Conservation (phyloP, 331 rosid species). For the Rosa hybrid region DNA sequence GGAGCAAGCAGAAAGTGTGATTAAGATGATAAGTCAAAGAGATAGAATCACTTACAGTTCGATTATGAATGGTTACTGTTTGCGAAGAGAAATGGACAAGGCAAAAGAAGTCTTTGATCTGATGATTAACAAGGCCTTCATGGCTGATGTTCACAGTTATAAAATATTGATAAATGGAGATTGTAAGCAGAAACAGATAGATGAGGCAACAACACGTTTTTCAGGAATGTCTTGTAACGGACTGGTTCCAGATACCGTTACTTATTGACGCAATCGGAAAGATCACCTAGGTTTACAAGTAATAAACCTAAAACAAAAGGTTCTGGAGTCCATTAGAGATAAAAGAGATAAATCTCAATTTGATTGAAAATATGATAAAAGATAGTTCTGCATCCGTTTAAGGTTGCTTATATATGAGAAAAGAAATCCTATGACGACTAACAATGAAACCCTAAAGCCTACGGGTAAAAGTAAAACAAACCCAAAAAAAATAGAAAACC, state of each 20-base stretch:
- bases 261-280: background rate
- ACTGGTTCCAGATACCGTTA: background rate
- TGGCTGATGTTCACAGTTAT: background rate
- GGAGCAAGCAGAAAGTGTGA: background rate
- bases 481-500: too few species aligned
- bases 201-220: background rate
- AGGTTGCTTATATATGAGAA: too few species aligned
- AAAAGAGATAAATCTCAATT: too few species aligned
- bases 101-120: background rate
- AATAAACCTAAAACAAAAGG: too few species aligned
- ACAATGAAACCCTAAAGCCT: too few species aligned
- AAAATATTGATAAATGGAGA: background rate
- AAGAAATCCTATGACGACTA: too few species aligned
- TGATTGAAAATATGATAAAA: too few species aligned
- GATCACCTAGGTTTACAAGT: too few species aligned
- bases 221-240: background rate
- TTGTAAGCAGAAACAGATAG: background rate
- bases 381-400: too few species aligned
- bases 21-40: background rate
- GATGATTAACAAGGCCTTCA: background rate
- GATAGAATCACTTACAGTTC: background rate
- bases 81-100: background rate
- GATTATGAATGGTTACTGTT: background rate
- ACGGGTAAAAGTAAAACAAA: too few species aligned
- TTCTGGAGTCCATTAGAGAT: too few species aligned